A percentile compares a stretch with the other conserved stretches of the same genome.
phyloP scores from a whole-genome alignment of 2,329 filamentous ascomycete species.

The Fusarium lyarnte region DNA sequence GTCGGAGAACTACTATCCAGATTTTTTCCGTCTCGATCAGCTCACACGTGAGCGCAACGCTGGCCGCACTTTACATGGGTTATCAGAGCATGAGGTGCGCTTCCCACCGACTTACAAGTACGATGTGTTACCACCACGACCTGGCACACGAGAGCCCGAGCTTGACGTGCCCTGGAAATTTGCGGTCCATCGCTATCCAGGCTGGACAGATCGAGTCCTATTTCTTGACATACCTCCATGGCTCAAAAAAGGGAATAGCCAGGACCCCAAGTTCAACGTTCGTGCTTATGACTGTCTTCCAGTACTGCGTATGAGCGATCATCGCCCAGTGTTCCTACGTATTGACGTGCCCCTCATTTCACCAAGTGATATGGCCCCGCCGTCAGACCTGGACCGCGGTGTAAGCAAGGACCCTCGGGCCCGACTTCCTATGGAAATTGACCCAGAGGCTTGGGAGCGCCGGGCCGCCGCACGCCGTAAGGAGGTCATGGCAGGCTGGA shows the following conservation, averaged over 20 bases:
- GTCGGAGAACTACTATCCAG: slow-evolving; percentile 69
- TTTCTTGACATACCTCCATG: slow-evolving; percentile 73
- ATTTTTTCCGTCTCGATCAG: slow-evolving; percentile 80
- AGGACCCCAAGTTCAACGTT: slow-evolving; percentile 56
- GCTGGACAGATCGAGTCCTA: slow-evolving; percentile 92
- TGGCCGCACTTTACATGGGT: slow-evolving; percentile 78
- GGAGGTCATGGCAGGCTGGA: slow-evolving; percentile 63
- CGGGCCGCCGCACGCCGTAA: slow-evolving; percentile 56
- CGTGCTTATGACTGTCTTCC: slow-evolving; percentile 79
- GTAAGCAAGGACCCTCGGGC: slow-evolving; percentile 54
- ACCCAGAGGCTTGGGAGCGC: slow-evolving; percentile 64
- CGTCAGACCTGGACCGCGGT: slow-evolving; percentile 32
- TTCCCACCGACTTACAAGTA: slow-evolving; percentile 98
- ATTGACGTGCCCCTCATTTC: slow-evolving; percentile 70
- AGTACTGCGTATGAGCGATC: slow-evolving; percentile 84
- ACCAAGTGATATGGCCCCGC: slow-evolving; percentile 51
- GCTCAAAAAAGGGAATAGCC: slow-evolving; percentile 47
- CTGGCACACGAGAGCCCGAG: slow-evolving; percentile 44
- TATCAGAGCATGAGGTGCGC: slow-evolving; percentile 76
- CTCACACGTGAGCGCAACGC: slow-evolving; percentile 75
- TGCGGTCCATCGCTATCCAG: slow-evolving; percentile 85
- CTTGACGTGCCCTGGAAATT: slow-evolving; percentile 51
- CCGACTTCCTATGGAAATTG: slow-evolving; percentile 61
- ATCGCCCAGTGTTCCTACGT: slow-evolving; percentile 82
- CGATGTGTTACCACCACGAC: slow-evolving; percentile 52